These are phyloP conservation scores for Hyparrhenia diplandra DNA, from an alignment of 176 grass and related monocot species.

Conservation along the genomic window DNA sequence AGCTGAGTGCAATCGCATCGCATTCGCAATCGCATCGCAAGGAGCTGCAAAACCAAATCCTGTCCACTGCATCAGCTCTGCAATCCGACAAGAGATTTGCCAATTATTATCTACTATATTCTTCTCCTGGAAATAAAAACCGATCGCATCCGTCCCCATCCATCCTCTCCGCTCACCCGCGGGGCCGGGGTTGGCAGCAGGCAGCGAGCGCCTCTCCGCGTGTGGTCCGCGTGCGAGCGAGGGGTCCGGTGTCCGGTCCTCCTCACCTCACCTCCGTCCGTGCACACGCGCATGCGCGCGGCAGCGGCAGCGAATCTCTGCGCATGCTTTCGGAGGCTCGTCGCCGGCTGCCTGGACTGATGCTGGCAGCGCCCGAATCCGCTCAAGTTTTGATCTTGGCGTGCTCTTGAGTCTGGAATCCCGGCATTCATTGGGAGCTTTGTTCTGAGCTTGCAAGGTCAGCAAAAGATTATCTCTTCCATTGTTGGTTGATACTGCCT, in stretches of 20 bases:
- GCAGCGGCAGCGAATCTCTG: not conserved
- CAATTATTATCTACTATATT: not conserved
- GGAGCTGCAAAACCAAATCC: not conserved
- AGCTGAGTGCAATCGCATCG: not conserved
- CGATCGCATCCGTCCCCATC: not conserved
- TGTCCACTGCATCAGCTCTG: not conserved
- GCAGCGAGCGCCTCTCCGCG: not conserved
- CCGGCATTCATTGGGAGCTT: too few relatives aligned
- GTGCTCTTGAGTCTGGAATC: too few relatives aligned
- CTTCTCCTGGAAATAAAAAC: not conserved
- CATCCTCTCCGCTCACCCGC: not conserved
- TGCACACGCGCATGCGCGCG: not conserved
- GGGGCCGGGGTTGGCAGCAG: not conserved
- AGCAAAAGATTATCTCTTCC: not conserved
- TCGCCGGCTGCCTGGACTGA: not conserved
- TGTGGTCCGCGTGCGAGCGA: constrained; percentile 12
- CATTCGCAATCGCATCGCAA: not conserved
- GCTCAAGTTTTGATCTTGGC: constrained; percentile 4
- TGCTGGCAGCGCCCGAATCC: not conserved
- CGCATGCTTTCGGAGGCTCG: not conserved
- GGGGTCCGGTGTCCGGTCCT: not conserved
- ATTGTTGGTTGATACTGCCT: not conserved
- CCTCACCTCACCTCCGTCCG: not conserved
- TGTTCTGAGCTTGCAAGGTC: not conserved
- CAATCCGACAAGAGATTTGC: not conserved